Evolutionary conservation across 176 grass and related monocot species (phyloP), one percentile per base, ranked within the genome.

Genomic region (Thalia dealbata): DNA sequence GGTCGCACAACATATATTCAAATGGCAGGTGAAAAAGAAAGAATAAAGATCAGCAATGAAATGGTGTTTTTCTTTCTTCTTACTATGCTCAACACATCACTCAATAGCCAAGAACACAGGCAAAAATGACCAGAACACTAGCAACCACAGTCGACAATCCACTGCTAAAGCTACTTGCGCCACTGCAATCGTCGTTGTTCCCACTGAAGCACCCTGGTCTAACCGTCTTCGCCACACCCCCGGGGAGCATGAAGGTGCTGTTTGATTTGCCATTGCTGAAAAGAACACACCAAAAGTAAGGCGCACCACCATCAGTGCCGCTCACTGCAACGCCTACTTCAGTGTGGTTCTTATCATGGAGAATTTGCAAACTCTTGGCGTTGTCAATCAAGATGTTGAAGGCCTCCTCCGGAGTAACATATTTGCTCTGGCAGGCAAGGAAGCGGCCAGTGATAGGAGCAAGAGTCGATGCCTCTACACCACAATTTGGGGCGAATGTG

Each of bases 261-360:
- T 84, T 81, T 0, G 87, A 61, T 76, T 88, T 99, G 55, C 87
- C 90, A 12, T 66, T 79, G 35, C 95, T 99, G 81, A 99, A 93
- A 28, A 99, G 48, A 68, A 99, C 63, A 23, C 95, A 97, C 85
- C 85, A 97, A 44, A 97, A 97, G 78, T 97, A 93, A 0, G 90
- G 95, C 0, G 82, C 73, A 1, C 71, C 68, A 2, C 81, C 72
- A 22, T 89, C 88, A 0, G 79, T 99, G 35, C 90, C 87, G 3
- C 68, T 93, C 29, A 91, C 81, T 3, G 90, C 90, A 2, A 87
- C 87, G 15, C 87, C 95, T 16, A 93, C 77, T 78, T 92, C 76
- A 0, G 83, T 86, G 73, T 99, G 90, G 76, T 91, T 99, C 79
- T 91, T 99, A 76, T 69, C 72, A 21, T 99, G 82, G 59, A 99